Percentiles rank a stretch among this genome's conserved stretches.
These are phyloP conservation scores for Capsaspora owczarzaki DNA, from an alignment of 78 protist species.

Conservation along the genomic window DNA sequence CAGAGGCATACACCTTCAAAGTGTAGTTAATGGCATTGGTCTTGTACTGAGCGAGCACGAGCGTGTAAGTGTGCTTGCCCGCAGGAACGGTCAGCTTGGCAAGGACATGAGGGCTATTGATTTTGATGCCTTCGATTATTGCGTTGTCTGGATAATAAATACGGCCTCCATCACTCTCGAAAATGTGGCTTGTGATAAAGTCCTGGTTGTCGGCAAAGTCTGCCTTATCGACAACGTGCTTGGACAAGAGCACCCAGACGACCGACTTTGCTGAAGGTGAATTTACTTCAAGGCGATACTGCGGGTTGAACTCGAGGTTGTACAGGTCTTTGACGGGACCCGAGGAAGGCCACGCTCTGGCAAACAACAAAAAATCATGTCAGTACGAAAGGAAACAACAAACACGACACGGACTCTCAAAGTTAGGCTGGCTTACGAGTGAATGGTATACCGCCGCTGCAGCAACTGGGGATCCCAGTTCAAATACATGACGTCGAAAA, in stretches of 20 bases:
- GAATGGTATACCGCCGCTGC: not conserved
- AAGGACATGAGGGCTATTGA: not conserved
- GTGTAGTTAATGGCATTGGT: not conserved
- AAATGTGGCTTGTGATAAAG: not conserved
- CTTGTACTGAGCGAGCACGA: not conserved
- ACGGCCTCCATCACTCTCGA: not conserved
- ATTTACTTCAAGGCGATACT: not conserved
- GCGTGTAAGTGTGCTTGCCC: not conserved
- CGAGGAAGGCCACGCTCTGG: too few species aligned
- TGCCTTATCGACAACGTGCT: not conserved
- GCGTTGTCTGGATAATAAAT: not conserved
- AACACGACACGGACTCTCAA: not conserved
- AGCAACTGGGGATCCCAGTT: slow-evolving; percentile 30
- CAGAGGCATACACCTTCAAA: not conserved
- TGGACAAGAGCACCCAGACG: not conserved
- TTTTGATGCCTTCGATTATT: not conserved
- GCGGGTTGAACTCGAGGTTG: not conserved
- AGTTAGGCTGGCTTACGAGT: not conserved
- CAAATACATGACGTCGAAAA: slow-evolving; percentile 7
- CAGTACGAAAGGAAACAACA: not conserved
- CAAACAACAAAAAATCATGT: too few species aligned
- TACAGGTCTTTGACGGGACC: not conserved
- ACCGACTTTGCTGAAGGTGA: not conserved
- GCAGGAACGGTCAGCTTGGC: not conserved
- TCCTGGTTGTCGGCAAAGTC: not conserved